Conservation (phyloP, 441 rosid genomes). For the Rhodomyrtus psidioides region DNA sequence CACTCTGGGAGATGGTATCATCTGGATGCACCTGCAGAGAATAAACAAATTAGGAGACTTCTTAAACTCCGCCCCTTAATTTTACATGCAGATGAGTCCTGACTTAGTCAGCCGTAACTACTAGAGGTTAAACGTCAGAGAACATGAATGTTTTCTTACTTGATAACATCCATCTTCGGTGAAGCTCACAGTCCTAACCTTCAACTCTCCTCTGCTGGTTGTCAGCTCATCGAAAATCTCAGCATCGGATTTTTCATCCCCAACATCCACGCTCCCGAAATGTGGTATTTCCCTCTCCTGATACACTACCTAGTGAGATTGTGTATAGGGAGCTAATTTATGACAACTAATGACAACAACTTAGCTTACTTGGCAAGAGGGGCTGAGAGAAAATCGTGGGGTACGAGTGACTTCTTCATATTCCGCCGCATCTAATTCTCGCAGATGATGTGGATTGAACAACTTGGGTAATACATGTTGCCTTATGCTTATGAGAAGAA, state of each 20-base stretch:
- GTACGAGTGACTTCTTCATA: constrained; percentile 53
- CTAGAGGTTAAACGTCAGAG: background rate
- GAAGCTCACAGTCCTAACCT: constrained; percentile 4
- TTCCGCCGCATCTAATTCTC: constrained; percentile 67
- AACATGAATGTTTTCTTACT: background rate
- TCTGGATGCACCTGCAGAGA: background rate
- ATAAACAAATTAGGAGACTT: background rate
- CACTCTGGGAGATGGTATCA: background rate
- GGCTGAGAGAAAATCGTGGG: background rate
- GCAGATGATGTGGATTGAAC: constrained; percentile 51
- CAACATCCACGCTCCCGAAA: background rate
- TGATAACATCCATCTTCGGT: background rate
- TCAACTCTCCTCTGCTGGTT: constrained; percentile 5
- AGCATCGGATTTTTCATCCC: background rate
- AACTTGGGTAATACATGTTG: constrained; percentile 55
- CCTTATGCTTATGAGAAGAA: constrained; percentile 53
- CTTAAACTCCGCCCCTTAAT: background rate
- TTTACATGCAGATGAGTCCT: background rate
- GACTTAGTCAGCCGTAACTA: background rate
- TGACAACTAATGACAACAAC: background rate
- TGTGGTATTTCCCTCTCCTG: background rate
- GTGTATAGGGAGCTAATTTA: background rate
- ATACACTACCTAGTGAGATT: background rate
- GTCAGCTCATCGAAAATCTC: constrained; percentile 6
- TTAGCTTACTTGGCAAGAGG: background rate